These are phyloP conservation scores for Dactylellina cionopaga DNA, from an alignment of 2,329 filamentous ascomycete species.

Conservation along the genomic window DNA sequence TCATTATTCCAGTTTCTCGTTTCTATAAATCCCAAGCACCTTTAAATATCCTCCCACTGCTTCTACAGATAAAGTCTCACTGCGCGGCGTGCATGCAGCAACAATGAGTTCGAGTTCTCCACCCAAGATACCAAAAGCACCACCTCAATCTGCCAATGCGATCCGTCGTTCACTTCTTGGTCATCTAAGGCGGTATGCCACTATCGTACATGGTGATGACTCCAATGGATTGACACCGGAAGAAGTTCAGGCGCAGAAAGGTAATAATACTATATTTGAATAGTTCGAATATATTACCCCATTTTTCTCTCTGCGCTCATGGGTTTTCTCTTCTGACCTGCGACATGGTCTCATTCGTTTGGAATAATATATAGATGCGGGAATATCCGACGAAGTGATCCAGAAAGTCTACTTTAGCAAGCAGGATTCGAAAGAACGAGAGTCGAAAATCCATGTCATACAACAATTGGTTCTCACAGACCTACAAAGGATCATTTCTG, in stretches of 20 bases:
- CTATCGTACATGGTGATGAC: slow-evolving; percentile 17
- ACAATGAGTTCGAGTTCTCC: too few relatives aligned
- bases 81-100: too few relatives aligned
- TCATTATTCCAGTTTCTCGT: too few relatives aligned
- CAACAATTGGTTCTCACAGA: slow-evolving; percentile 4
- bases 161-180: slow-evolving; percentile 11
- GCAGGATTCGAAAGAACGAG: slow-evolving; percentile 9
- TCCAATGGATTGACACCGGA: slow-evolving; percentile 13
- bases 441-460: slow-evolving; percentile 1
- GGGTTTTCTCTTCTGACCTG: too few relatives aligned
- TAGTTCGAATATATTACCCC: background rate
- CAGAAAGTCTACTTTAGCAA: slow-evolving; percentile 5
- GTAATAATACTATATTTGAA: background rate
- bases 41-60: too few relatives aligned
- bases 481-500: background rate
- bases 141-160: background rate
- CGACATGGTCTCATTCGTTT: too few relatives aligned
- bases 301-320: too few relatives aligned
- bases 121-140: slow-evolving; percentile 5
- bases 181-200: slow-evolving; percentile 14
- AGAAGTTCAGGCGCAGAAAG: slow-evolving; percentile 19
- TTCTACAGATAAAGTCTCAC: too few relatives aligned
- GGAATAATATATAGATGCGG: slow-evolving; percentile 1
- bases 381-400: background rate
- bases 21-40: too few relatives aligned